Base-by-base conservation (phyloP, 2,329 filamentous ascomycete genomes). In the Cladobotryum mycophilum region DNA sequence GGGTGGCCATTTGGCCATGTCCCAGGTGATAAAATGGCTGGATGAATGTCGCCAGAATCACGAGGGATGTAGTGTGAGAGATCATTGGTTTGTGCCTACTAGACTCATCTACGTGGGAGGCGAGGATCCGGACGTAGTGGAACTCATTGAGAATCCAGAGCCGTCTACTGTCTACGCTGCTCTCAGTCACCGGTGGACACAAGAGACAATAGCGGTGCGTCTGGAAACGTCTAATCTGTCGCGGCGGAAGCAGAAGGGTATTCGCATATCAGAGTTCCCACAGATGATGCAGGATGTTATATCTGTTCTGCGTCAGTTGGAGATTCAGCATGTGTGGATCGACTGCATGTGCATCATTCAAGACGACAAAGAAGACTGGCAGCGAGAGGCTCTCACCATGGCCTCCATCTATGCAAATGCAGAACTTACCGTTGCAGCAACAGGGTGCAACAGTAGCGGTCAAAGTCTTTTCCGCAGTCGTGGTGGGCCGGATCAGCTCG, bases 321-420 rank as follows among this genome's bases (percentile, higher is more conserved):
- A 52, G 37, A 53, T 56, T 13, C 13, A 49, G 15, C 51, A 53
- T 33, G 30, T 57, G 11, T 59, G 54, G 56, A 51, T 55, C 30
- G 55, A 57, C 20, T 46, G 51, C 41, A 9, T 58, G 3, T 60
- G 58, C 48, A 60, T 61, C 13, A 36, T 58, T 7, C 56, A 59
- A 8, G 53, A 60, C 15, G 50, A 49, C 25, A 15, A 41, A 3
- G 43, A 48, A 1, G 56, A 61, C 36, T 59, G 59, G 56, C 41
- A 17, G 2, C 35, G 35, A 20, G 58, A 61, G 38, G 55, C 54
- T 2, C 22, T 53, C 1, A 45, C 15, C 15, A 58, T 59, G 54
- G 45, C 49, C 8, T 43, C 53, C 1, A 48, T 58, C 3, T 59
- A 60, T 13, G 13, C 41, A 0, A 51, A 58, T 5, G 53, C 56